These are phyloP conservation scores for Spizellomyces punctatus DNA, from an alignment of 192 early-diverging fungal genomes.

Conservation along the genomic window DNA sequence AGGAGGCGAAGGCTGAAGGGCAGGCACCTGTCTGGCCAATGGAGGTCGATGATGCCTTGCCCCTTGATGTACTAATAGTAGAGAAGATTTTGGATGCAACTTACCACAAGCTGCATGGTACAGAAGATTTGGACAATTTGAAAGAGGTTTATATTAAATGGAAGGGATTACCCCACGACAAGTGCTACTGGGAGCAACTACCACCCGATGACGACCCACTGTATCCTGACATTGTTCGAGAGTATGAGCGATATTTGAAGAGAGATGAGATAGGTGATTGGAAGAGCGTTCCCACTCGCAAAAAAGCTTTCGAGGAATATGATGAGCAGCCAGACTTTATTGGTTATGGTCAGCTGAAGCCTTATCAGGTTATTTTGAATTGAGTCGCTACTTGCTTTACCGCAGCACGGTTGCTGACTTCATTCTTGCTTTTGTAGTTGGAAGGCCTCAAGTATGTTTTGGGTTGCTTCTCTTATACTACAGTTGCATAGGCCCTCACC, in stretches of 20 bases:
- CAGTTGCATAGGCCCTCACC: neutral
- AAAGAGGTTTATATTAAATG: slow-evolving; percentile 67
- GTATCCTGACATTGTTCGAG: neutral
- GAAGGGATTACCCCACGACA: slow-evolving; percentile 55
- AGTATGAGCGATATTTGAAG: slow-evolving; percentile 7
- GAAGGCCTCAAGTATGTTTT: slow-evolving; percentile 27
- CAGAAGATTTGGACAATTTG: slow-evolving; percentile 39
- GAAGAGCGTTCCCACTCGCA: neutral
- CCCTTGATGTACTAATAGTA: slow-evolving; percentile 23
- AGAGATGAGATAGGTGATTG: neutral
- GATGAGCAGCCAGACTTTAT: slow-evolving; percentile 55
- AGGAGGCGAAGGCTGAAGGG: neutral
- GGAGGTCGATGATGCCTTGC: slow-evolving; percentile 34
- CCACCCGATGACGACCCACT: neutral
- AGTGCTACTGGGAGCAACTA: slow-evolving; percentile 42
- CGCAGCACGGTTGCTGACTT: neutral
- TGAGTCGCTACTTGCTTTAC: slow-evolving; percentile 42
- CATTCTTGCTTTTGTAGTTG: neutral
- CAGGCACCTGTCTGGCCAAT: slow-evolving; percentile 27
- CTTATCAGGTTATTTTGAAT: slow-evolving; percentile 65
- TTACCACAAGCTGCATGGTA: slow-evolving; percentile 11
- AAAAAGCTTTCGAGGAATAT: slow-evolving; percentile 44
- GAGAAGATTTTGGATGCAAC: slow-evolving; percentile 45
- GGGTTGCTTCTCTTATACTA: neutral
- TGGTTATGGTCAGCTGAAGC: slow-evolving; percentile 56